These are phyloP conservation scores for Melanomma pulvis-pyrius DNA, from an alignment of 495 filamentous ascomycete species.

Conservation along the genomic window DNA sequence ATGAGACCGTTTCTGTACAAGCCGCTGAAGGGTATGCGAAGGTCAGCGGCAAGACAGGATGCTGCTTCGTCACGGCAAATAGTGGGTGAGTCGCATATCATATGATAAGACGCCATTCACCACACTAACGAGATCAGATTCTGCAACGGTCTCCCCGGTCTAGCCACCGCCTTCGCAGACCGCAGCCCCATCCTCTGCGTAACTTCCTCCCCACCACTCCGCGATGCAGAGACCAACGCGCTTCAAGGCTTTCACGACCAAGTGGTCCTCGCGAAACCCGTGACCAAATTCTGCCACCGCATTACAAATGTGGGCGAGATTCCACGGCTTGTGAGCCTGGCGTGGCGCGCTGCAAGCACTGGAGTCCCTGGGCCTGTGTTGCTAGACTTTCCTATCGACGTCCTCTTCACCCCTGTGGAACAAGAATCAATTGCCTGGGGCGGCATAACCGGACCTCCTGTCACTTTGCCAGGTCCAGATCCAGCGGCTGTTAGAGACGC, in stretches of 20 bases:
- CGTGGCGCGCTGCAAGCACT: slow-evolving; percentile 26
- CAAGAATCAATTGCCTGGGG: slow-evolving; percentile 30
- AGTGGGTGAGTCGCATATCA: slow-evolving; percentile 28
- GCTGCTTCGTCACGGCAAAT: slow-evolving; percentile 40
- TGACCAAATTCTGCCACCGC: slow-evolving; percentile 40
- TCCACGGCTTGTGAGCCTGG: slow-evolving; percentile 33
- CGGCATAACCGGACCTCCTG: slow-evolving; percentile 24
- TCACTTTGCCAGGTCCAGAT: slow-evolving; percentile 28
- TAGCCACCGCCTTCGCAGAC: slow-evolving; percentile 40
- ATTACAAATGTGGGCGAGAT: slow-evolving; percentile 40
- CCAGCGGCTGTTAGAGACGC: slow-evolving; percentile 25
- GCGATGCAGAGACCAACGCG: slow-evolving; percentile 39
- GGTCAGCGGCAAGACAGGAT: slow-evolving; percentile 35
- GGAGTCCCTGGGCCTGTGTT: slow-evolving; percentile 34
- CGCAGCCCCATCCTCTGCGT: slow-evolving; percentile 38
- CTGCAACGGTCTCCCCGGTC: slow-evolving; percentile 35
- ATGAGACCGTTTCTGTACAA: slow-evolving; percentile 41
- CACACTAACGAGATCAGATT: slow-evolving; percentile 19
- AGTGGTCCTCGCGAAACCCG: slow-evolving; percentile 35
- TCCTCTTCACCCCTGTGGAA: slow-evolving; percentile 35
- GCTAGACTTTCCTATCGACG: slow-evolving; percentile 40
- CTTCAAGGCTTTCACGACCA: slow-evolving; percentile 40
- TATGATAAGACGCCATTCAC: too few species aligned
- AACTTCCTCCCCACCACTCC: slow-evolving; percentile 35
- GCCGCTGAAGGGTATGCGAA: slow-evolving; percentile 41